Evolutionary conservation across 371 early-diverging fungal species (phyloP).

Genomic region (Syncephalis fuscata): DNA sequence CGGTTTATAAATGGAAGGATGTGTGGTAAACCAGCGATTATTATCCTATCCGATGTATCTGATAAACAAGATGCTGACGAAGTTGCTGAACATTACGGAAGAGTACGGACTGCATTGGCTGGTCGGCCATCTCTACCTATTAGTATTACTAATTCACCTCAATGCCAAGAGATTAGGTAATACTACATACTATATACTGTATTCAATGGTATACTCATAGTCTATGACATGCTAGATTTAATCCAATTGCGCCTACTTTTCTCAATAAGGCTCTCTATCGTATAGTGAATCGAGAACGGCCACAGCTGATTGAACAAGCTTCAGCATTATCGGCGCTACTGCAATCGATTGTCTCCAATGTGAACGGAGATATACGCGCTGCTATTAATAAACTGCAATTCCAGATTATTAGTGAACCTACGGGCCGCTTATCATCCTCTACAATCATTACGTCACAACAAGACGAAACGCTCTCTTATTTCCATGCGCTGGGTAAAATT

Average conservation of each 20-base stretch:
- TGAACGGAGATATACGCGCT: too few species aligned
- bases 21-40: background rate
- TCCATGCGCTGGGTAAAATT: too few species aligned
- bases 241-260: background rate
- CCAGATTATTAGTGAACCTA: too few species aligned
- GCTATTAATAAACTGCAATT: too few species aligned
- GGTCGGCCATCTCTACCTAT: background rate
- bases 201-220: background rate
- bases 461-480: too few species aligned
- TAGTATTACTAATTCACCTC: background rate
- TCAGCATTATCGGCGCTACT: too few species aligned
- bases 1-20: background rate
- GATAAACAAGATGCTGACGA: background rate
- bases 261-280: background rate
- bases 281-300: background rate
- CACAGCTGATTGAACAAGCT: background rate
- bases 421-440: too few species aligned
- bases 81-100: background rate
- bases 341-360: too few species aligned
- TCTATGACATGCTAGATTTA: background rate
- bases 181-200: background rate
- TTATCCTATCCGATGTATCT: background rate
- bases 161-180: background rate
- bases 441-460: too few species aligned
- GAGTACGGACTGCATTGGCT: background rate